Percentiles rank a stretch among this genome's conserved stretches.
These are phyloP conservation scores for Lotus japonicus DNA, from an alignment of 306 rosid species.

Conservation along the genomic window DNA sequence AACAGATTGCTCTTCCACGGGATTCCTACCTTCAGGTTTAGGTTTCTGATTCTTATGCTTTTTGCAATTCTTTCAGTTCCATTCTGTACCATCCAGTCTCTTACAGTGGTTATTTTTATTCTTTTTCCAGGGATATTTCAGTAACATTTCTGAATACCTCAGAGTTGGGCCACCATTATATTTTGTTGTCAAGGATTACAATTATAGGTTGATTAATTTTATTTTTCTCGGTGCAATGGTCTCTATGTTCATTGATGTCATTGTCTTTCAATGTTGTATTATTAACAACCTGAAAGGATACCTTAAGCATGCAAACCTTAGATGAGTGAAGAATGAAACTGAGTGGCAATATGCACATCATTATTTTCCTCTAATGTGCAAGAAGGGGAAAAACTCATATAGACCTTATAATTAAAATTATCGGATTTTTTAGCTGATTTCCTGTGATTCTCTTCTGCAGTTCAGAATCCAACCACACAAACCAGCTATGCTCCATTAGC, in stretches of 20 bases:
- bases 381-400: slow-evolving; percentile 5
- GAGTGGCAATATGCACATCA: background rate
- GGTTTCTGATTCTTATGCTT: background rate
- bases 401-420: background rate
- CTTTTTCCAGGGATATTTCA: slow-evolving; percentile 70
- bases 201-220: slow-evolving; percentile 69
- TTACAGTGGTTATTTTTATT: background rate
- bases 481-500: slow-evolving; percentile 95
- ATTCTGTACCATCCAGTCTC: slow-evolving; percentile 10
- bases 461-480: slow-evolving; percentile 70
- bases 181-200: slow-evolving; percentile 86
- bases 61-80: slow-evolving; percentile 11
- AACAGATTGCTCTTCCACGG: slow-evolving; percentile 94
- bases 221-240: background rate
- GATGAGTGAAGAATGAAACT: background rate
- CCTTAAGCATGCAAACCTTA: background rate
- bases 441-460: slow-evolving; percentile 38
- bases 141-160: slow-evolving; percentile 71
- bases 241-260: background rate
- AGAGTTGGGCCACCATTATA: slow-evolving; percentile 92
- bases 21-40: slow-evolving; percentile 97
- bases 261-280: slow-evolving; percentile 6
- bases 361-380: background rate
- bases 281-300: slow-evolving; percentile 1
- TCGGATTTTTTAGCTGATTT: slow-evolving; percentile 20